Conservation (phyloP, 768 basidiomycete genomes). For the Pleurotus pulmonarius region DNA sequence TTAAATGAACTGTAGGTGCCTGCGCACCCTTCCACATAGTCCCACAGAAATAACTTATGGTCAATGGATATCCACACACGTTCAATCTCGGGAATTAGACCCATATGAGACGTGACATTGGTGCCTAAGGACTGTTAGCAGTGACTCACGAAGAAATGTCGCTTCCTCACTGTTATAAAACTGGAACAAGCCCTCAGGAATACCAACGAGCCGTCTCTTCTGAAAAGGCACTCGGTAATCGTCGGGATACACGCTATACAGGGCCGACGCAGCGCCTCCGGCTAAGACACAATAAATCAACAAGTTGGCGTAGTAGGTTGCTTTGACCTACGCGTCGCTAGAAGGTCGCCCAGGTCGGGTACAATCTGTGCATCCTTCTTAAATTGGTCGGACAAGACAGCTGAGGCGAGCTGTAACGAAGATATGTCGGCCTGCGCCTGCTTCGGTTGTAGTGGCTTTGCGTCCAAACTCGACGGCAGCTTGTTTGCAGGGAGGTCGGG, state of each 20-base stretch:
- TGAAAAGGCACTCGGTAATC: constrained; percentile 79
- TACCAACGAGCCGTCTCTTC: constrained; percentile 70
- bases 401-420: constrained; percentile 62
- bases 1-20: not conserved
- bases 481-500: not conserved
- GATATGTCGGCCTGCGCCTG: constrained; percentile 50
- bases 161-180: constrained; percentile 64
- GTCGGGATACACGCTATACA: constrained; percentile 74
- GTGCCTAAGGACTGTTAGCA: constrained; percentile 39
- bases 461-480: not conserved
- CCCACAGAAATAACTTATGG: constrained; percentile 93
- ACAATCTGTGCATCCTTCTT: constrained; percentile 70
- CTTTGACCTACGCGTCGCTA: constrained; percentile 50
- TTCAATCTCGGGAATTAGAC: constrained; percentile 88
- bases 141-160: not conserved
- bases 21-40: constrained; percentile 88
- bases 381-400: constrained; percentile 64
- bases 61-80: constrained; percentile 95
- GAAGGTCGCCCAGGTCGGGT: constrained; percentile 70
- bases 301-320: not conserved
- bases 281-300: constrained; percentile 32
- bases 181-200: constrained; percentile 75
- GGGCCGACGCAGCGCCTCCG: constrained; percentile 65
- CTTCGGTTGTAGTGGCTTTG: constrained; percentile 19
- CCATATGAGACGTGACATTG: constrained; percentile 78